A percentile compares a stretch with the other conserved stretches of the same genome.
Evolutionary conservation across 2,329 filamentous ascomycete genomes (phyloP).

Genomic region (Fusarium napiforme): DNA sequence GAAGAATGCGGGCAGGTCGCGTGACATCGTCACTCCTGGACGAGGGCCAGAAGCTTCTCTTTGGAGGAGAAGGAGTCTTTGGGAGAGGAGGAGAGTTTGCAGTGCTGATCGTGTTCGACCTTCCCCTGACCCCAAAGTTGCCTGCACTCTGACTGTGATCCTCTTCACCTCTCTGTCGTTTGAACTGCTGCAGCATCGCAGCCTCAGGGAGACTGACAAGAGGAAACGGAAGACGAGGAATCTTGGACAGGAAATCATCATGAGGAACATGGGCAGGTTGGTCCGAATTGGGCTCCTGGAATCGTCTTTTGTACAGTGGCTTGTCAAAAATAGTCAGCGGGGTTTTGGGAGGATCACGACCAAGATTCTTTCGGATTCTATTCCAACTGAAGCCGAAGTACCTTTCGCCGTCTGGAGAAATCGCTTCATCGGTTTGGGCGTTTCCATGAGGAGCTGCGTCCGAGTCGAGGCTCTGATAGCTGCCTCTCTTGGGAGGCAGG

Average conservation of each 20-base stretch:
- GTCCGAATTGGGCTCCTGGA: conserved; percentile 19
- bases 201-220: conserved; percentile 54
- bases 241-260: conserved; percentile 37
- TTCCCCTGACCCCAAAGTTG: conserved; percentile 41
- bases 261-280: conserved; percentile 33
- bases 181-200: conserved; percentile 48
- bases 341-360: conserved; percentile 38
- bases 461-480: conserved; percentile 49
- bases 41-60: conserved; percentile 16
- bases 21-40: conserved; percentile 1
- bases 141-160: conserved; percentile 49
- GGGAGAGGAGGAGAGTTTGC: conserved; percentile 41
- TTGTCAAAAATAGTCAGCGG: conserved; percentile 41
- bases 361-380: conserved; percentile 40
- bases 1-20: conserved; percentile 33
- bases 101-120: conserved; percentile 49
- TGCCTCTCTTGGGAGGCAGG: conserved; percentile 40
- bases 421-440: not conserved
- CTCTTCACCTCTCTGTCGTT: conserved; percentile 50
- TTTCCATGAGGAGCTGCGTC: conserved; percentile 18
- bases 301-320: conserved; percentile 33
- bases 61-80: conserved; percentile 42
- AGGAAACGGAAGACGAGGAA: conserved; percentile 49
- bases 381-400: conserved; percentile 45
- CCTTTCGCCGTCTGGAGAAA: not conserved